Evolutionary conservation across 139 green algal species (phyloP).

Genomic region (Chlamydomonas incerta): DNA sequence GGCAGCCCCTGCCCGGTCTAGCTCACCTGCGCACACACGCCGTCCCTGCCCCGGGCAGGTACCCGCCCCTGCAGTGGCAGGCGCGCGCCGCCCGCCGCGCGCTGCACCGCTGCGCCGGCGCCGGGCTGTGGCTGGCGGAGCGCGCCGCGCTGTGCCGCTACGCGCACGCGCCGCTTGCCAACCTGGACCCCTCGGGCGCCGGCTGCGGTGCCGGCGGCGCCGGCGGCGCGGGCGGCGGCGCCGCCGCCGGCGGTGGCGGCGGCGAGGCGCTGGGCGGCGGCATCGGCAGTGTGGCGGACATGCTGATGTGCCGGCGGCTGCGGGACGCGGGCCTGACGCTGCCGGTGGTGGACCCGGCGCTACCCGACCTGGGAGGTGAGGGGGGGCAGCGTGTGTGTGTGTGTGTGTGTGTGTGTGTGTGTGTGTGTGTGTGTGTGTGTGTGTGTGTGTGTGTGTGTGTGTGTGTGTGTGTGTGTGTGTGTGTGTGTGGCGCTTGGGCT

Average conservation of each 20-base stretch:
- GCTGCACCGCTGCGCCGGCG: slow-evolving; percentile 58
- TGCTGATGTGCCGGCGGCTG: slow-evolving; percentile 81
- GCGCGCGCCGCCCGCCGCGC: slow-evolving; percentile 68
- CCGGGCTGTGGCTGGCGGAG: slow-evolving; percentile 77
- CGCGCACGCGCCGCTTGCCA: slow-evolving; percentile 84
- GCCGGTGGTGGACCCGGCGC: slow-evolving; percentile 74
- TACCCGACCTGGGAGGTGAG: slow-evolving; percentile 69
- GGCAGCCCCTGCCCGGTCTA: too few relatives aligned
- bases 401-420: not conserved
- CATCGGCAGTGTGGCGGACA: slow-evolving; percentile 71
- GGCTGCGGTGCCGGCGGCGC: not conserved
- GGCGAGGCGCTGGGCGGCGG: not conserved
- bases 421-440: too few relatives aligned
- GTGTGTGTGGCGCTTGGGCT: too few relatives aligned
- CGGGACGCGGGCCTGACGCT: slow-evolving; percentile 82
- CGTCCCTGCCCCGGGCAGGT: too few relatives aligned
- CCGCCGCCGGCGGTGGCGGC: not conserved
- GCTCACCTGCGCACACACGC: too few relatives aligned
- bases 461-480: too few relatives aligned
- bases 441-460: too few relatives aligned
- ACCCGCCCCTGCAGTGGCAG: slow-evolving; percentile 90
- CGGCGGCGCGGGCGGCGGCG: not conserved
- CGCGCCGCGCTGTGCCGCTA: slow-evolving; percentile 80
- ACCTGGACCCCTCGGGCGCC: slow-evolving; percentile 70
- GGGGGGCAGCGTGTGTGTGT: not conserved